A percentile compares a stretch with the other conserved stretches of the same genome.
These are phyloP conservation scores for Gossypium stocksii DNA, from an alignment of 345 rosid species.

Conservation along the genomic window DNA sequence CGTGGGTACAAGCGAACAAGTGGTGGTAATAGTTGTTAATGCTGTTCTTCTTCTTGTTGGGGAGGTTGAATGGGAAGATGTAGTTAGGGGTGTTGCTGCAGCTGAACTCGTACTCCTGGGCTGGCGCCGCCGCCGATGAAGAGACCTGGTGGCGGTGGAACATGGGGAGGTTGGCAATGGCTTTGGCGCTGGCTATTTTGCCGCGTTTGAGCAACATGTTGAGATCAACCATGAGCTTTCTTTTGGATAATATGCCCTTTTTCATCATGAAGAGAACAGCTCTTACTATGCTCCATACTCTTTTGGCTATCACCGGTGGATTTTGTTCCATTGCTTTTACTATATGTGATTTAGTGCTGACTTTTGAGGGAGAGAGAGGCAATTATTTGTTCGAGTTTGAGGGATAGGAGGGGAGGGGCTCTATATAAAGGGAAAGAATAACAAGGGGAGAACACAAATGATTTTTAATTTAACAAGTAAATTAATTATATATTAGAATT, in stretches of 20 bases:
- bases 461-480: background rate
- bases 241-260: constrained; percentile 54
- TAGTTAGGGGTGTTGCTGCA: constrained; percentile 78
- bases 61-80: constrained; percentile 39
- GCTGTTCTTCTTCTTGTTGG: constrained; percentile 29
- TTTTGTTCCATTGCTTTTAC: constrained; percentile 32
- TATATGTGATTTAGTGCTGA: background rate
- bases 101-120: constrained; percentile 83
- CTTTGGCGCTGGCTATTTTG: constrained; percentile 56
- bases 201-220: constrained; percentile 76
- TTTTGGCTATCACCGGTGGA: constrained; percentile 48
- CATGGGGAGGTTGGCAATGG: constrained; percentile 56
- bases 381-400: constrained; percentile 19
- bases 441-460: background rate
- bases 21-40: constrained; percentile 24
- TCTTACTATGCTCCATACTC: constrained; percentile 55
- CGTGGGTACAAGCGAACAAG: constrained; percentile 57
- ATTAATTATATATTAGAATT: no score
- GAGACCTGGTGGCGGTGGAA: constrained; percentile 41
- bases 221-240: constrained; percentile 59
- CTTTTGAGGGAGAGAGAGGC: constrained; percentile 9
- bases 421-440: constrained; percentile 38
- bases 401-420: constrained; percentile 12
- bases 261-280: constrained; percentile 63
- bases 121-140: background rate